Base-by-base conservation (phyloP, 2,329 filamentous ascomycete genomes). In the Claviceps purpurea region DNA sequence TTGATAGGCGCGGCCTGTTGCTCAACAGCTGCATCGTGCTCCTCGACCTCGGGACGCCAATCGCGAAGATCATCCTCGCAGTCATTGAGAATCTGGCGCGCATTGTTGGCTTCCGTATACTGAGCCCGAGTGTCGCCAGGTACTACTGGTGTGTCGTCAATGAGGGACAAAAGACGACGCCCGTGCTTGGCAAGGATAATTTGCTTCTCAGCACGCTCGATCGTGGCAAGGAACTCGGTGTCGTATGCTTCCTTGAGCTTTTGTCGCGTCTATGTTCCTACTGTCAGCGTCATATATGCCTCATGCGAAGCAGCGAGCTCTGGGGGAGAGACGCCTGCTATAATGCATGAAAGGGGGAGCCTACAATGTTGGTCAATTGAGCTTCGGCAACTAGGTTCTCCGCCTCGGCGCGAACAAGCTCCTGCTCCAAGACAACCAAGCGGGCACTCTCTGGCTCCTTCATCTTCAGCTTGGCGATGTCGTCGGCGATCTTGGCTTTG, bases 141-240 rank as follows among this genome's bases (percentile, higher is more conserved):
- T 1, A 95, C 85, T 34, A 96, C 81, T 0, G 93, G 89, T 0
- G 84, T 84, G 65, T 96, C 91, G 61, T 98, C 93, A 11, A 98
- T 79, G 41, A 95, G 78, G 59, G 85, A 82, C 52, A 98, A 68
- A 39, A 98, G 78, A 44, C 89, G 83, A 51, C 89, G 85, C 20
- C 89, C 91, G 65, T 97, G 90, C 62, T 87, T 87, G 53, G 93
- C 91, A 16, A 98, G 79, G 55, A 98, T 87, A 61, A 91, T 87
- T 67, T 98, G 93, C 73, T 97, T 97, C 74, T 97, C 93, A 24
- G 89, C 89, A 37, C 91, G 86, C 74, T 98, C 93, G 60, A 98
- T 95, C 20, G 89, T 87, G 54, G 90, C 89, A 16, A 86, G 81
- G 57, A 95, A 87, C 66, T 97, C 89, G 55, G 87, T 69, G 58